These are phyloP conservation scores for Metschnikowia sp. DNA, from an alignment of 805 yeast genomes.

Conservation along the genomic window DNA sequence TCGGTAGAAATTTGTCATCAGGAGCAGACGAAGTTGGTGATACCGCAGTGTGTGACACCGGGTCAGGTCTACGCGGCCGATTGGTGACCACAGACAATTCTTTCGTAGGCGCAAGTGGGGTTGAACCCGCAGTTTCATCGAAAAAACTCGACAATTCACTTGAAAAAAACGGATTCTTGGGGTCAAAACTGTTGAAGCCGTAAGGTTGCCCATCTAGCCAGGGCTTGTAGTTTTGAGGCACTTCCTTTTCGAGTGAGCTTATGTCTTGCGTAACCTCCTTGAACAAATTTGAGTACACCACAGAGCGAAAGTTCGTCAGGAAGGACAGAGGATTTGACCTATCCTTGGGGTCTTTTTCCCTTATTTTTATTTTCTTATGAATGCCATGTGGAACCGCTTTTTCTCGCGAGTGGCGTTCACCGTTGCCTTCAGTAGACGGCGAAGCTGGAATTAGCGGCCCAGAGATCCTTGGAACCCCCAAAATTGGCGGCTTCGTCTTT, in stretches of 20 bases:
- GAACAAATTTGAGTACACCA: slow-evolving; percentile 10
- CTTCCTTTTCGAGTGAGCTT: slow-evolving; percentile 1
- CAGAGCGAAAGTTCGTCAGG: slow-evolving; percentile 5
- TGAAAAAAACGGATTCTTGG: slow-evolving; percentile 2
- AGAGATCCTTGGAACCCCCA: no score
- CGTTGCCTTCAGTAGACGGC: no score
- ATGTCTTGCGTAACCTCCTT: slow-evolving; percentile 7
- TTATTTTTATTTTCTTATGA: slow-evolving; percentile 1
- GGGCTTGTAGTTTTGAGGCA: slow-evolving; percentile 4
- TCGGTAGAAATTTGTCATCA: slow-evolving; percentile 1
- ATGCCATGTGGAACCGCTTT: background rate
- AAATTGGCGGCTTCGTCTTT: no score
- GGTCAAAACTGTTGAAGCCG: background rate
- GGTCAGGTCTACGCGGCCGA: background rate
- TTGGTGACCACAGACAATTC: background rate
- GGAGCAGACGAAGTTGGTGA: background rate
- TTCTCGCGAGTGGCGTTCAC: background rate
- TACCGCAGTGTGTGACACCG: background rate
- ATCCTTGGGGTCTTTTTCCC: background rate
- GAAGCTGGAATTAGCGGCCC: no score
- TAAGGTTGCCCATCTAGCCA: slow-evolving; percentile 9
- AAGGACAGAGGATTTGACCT: background rate
- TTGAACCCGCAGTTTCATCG: background rate
- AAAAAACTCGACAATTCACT: background rate
- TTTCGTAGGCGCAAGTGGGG: background rate